phyloP scores from a whole-genome alignment of 2,329 filamentous ascomycete species.

The Bisporella sp. region DNA sequence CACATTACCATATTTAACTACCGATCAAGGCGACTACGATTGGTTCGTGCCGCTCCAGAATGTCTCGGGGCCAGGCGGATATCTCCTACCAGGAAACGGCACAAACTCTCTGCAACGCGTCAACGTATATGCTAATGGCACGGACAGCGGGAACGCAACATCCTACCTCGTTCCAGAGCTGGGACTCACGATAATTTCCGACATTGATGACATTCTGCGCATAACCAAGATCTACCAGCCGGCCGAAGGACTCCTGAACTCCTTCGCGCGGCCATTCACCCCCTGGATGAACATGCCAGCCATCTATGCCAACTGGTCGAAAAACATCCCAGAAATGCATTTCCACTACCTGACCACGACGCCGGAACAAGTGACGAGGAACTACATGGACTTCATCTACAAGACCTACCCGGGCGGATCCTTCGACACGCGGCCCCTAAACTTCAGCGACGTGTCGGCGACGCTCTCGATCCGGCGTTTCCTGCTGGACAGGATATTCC shows the following conservation, averaged over 20 bases:
- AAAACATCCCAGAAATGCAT: conserved; percentile 59
- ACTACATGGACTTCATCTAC: conserved; percentile 78
- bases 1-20: conserved; percentile 59
- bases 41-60: conserved; percentile 59
- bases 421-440: conserved; percentile 64
- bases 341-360: conserved; percentile 81
- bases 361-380: conserved; percentile 68
- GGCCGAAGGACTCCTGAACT: conserved; percentile 67
- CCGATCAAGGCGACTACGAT: conserved; percentile 64
- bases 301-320: conserved; percentile 70
- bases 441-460: conserved; percentile 69
- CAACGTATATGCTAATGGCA: conserved; percentile 60
- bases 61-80: conserved; percentile 41
- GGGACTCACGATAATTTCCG: conserved; percentile 67
- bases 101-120: conserved; percentile 60
- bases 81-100: conserved; percentile 55
- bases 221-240: conserved; percentile 75
- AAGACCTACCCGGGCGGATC: conserved; percentile 69
- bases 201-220: conserved; percentile 77
- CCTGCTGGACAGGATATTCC: conserved; percentile 64
- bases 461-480: conserved; percentile 65
- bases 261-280: conserved; percentile 63
- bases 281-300: conserved; percentile 76
- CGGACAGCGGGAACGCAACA: conserved; percentile 63
- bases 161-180: conserved; percentile 66